Conservation (phyloP, 306 rosid genomes). For the Urtica urens region DNA sequence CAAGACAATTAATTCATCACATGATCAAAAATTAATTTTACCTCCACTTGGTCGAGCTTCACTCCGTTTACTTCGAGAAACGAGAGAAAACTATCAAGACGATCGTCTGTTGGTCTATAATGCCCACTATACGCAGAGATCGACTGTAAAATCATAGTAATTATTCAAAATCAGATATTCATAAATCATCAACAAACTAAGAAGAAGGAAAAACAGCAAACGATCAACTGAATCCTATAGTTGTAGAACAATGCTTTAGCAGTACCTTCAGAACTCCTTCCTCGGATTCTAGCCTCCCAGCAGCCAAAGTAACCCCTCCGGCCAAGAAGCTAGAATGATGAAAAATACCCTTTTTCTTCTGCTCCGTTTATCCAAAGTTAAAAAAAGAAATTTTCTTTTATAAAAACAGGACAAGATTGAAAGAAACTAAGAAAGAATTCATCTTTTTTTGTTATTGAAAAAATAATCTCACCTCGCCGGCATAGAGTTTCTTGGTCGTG, state of each 20-base stretch:
- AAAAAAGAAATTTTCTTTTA: no score
- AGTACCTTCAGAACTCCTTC: constrained; percentile 67
- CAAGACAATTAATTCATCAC: neutral
- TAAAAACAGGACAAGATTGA: no score
- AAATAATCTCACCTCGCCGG: constrained; percentile 65
- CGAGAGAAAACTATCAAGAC: constrained; percentile 47
- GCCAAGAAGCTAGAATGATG: constrained; percentile 95
- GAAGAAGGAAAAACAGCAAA: no score
- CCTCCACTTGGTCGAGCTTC: constrained; percentile 66
- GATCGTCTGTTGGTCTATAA: constrained; percentile 78
- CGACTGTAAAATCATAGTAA: constrained; percentile 44
- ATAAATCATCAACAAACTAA: neutral
- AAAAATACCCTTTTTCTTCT: constrained; percentile 80
- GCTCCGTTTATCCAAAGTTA: constrained; percentile 10
- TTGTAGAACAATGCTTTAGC: neutral
- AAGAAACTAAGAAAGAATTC: no score
- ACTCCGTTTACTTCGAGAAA: constrained; percentile 68
- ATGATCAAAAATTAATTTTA: constrained; percentile 15
- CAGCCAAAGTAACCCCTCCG: constrained; percentile 81
- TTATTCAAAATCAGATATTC: constrained; percentile 6
- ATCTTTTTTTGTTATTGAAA: no score
- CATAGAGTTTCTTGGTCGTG: constrained; percentile 77
- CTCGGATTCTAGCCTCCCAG: constrained; percentile 73
- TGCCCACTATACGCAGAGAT: constrained; percentile 94
- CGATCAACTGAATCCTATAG: no score